phyloP scores from a whole-genome alignment of 306 rosid genomes.

The Aeschynomene evenia region DNA sequence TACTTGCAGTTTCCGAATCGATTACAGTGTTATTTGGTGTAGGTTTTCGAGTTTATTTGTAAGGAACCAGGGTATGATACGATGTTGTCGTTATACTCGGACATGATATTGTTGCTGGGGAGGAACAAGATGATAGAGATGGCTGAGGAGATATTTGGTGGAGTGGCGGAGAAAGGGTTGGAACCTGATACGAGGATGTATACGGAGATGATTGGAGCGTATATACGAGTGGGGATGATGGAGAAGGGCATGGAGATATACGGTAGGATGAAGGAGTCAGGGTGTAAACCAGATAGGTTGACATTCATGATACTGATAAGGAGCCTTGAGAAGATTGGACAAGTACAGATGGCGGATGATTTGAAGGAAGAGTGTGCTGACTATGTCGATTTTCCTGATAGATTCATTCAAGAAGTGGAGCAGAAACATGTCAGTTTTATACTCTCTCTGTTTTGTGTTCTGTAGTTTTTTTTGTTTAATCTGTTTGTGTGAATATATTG shows the following conservation, averaged over 20 bases:
- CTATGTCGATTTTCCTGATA: constrained; percentile 45
- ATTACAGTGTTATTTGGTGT: not conserved
- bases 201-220: constrained; percentile 77
- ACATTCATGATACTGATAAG: constrained; percentile 63
- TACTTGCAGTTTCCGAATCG: too few species aligned
- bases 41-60: constrained; percentile 66
- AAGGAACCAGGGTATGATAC: constrained; percentile 48
- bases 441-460: not conserved
- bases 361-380: constrained; percentile 57
- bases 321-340: constrained; percentile 48
- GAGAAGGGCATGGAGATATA: constrained; percentile 63
- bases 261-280: constrained; percentile 56
- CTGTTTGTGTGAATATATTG: not conserved
- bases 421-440: constrained; percentile 40
- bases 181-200: constrained; percentile 59
- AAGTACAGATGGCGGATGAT: constrained; percentile 36
- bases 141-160: constrained; percentile 58
- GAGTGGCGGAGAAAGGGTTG: constrained; percentile 45
- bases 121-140: constrained; percentile 50
- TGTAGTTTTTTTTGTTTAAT: too few species aligned
- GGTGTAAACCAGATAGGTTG: constrained; percentile 58
- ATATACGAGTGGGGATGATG: constrained; percentile 45
- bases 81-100: constrained; percentile 53
- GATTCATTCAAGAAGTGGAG: constrained; percentile 40
- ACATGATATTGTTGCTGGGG: constrained; percentile 57